phyloP scores from a whole-genome alignment of 371 early-diverging fungal genomes.

The Apophysomyces trapeziformis region DNA sequence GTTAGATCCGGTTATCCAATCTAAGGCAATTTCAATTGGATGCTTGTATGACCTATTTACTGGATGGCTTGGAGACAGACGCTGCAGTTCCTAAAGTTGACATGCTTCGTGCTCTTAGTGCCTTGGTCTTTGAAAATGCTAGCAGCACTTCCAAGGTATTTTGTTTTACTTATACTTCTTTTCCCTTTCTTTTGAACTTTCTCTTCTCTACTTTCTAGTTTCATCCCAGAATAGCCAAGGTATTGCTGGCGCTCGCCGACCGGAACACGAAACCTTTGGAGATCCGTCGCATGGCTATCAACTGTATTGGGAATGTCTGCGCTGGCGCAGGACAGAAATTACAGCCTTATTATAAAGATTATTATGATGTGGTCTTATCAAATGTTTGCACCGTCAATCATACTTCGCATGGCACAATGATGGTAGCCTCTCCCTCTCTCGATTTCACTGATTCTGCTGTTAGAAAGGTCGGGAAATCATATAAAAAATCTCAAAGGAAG shows the following conservation, averaged over 20 bases:
- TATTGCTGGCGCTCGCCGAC: slow-evolving; percentile 36
- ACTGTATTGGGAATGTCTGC: slow-evolving; percentile 64
- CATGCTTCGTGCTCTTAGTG: slow-evolving; percentile 49
- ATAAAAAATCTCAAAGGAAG: not conserved
- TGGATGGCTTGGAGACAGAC: slow-evolving; percentile 37
- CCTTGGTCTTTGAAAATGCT: slow-evolving; percentile 53
- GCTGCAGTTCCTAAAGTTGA: slow-evolving; percentile 32
- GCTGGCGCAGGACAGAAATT: slow-evolving; percentile 47
- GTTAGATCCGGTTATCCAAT: slow-evolving; percentile 40
- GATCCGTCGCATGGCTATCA: slow-evolving; percentile 66
- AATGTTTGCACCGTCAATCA: slow-evolving; percentile 41
- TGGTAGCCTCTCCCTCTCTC: slow-evolving; percentile 37
- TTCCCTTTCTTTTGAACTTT: not conserved
- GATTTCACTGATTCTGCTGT: slow-evolving; percentile 47
- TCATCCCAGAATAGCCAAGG: slow-evolving; percentile 29
- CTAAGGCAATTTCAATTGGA: slow-evolving; percentile 43
- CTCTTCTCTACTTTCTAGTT: slow-evolving; percentile 16
- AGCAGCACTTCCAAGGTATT: slow-evolving; percentile 39
- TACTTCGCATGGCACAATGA: slow-evolving; percentile 35
- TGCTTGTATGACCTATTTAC: slow-evolving; percentile 31
- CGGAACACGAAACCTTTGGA: slow-evolving; percentile 41
- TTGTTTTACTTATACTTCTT: not conserved
- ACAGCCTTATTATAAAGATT: slow-evolving; percentile 37
- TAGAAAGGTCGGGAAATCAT: slow-evolving; percentile 33
- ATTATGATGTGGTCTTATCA: slow-evolving; percentile 50